A percentile compares a stretch with the other conserved stretches of the same genome.
Conservation (phyloP, 1,284 basidiomycete species). For the Veloporphyrellus conicus region DNA sequence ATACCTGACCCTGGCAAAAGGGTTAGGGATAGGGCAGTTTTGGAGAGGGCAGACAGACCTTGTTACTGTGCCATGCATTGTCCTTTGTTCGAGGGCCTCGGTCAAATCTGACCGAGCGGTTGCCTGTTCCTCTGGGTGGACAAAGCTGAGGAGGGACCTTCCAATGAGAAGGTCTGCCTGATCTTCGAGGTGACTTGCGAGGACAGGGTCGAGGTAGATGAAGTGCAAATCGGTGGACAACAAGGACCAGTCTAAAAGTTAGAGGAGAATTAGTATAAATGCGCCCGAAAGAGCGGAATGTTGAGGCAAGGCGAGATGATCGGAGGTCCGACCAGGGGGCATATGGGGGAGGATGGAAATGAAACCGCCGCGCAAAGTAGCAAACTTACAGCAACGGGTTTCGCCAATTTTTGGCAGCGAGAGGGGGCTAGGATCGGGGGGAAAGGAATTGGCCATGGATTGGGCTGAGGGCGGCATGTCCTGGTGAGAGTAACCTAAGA, state of each 20-base stretch:
- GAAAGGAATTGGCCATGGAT: constrained; percentile 19
- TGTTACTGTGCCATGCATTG: constrained; percentile 88
- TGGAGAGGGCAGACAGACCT: constrained; percentile 45
- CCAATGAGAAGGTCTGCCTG: constrained; percentile 70
- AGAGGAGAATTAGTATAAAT: constrained; percentile 14
- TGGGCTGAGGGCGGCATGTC: constrained; percentile 22
- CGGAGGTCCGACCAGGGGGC: constrained; percentile 23
- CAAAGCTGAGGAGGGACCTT: constrained; percentile 76
- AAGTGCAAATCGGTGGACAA: constrained; percentile 73
- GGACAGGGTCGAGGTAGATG: constrained; percentile 86
- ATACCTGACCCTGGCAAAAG: constrained; percentile 60
- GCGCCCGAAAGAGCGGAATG: constrained; percentile 12
- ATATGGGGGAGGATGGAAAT: constrained; percentile 12
- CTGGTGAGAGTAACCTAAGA: constrained; percentile 32
- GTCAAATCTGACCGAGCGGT: constrained; percentile 76
- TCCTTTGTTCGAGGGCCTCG: constrained; percentile 73
- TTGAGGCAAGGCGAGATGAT: constrained; percentile 27
- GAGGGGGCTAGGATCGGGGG: constrained; percentile 18
- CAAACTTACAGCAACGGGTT: constrained; percentile 67
- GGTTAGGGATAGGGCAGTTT: constrained; percentile 17
- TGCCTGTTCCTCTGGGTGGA: constrained; percentile 85
- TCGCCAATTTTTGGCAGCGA: constrained; percentile 56
- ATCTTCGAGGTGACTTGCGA: constrained; percentile 70
- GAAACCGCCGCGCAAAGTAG: constrained; percentile 4
- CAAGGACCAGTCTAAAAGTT: constrained; percentile 61